Conservation (phyloP, 2,329 filamentous ascomycete species). For the Hypoxylon sp. region DNA sequence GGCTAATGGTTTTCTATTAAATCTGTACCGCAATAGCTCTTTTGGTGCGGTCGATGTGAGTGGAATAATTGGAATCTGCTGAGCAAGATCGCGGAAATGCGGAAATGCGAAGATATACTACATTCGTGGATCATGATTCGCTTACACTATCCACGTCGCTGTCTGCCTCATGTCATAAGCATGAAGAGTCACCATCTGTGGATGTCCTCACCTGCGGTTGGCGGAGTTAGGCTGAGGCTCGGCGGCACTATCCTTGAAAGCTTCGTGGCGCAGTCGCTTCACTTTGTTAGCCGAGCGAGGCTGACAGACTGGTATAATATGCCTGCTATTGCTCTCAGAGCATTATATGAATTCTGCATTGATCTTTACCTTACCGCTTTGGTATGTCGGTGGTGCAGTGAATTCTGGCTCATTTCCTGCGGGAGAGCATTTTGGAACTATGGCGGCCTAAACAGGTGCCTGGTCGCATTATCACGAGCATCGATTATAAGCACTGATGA, state of each 20-base stretch:
- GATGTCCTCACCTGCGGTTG: conserved; percentile 7
- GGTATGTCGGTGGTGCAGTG: conserved; percentile 1
- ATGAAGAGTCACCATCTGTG: conserved; percentile 15
- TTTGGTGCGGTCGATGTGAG: background rate
- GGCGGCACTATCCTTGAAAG: conserved; percentile 20
- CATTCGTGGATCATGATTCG: background rate
- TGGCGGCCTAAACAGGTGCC: conserved; percentile 34
- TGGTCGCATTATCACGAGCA: conserved; percentile 40
- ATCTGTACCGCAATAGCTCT: background rate
- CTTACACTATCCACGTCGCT: background rate
- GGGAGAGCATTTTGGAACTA: conserved; percentile 15
- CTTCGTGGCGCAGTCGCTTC: conserved; percentile 25
- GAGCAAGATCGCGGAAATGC: conserved; percentile 8
- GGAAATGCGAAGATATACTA: conserved; percentile 3
- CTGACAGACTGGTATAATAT: conserved; percentile 21
- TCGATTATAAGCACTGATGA: conserved; percentile 28
- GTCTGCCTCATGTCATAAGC: conserved; percentile 11
- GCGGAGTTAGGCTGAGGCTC: conserved; percentile 32
- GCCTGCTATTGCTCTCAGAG: conserved; percentile 1
- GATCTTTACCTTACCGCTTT: conserved; percentile 5
- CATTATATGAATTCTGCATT: conserved; percentile 4
- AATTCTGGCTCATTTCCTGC: conserved; percentile 16
- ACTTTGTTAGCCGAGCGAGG: conserved; percentile 21
- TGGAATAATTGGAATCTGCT: background rate
- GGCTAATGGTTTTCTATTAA: background rate